phyloP scores from a whole-genome alignment of 1,284 basidiomycete species.

The Pholiota adiposa region DNA sequence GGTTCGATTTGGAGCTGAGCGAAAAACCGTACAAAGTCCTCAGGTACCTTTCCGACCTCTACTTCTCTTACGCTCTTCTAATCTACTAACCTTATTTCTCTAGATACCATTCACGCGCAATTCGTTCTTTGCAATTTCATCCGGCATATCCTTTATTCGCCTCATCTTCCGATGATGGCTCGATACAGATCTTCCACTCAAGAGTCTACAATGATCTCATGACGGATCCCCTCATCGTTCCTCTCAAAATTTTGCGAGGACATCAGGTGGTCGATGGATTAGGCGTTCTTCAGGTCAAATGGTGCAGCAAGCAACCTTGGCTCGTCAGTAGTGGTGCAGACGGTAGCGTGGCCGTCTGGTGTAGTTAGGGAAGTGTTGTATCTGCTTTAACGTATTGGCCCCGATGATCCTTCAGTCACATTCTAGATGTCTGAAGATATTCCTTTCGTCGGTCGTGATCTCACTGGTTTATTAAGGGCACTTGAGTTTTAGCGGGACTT shows the following conservation, averaged over 20 bases:
- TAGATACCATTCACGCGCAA: constrained; percentile 92
- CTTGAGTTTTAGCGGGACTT: background rate
- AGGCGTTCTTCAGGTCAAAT: constrained; percentile 90
- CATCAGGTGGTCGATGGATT: constrained; percentile 86
- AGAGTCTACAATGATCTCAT: constrained; percentile 94
- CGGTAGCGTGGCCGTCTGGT: constrained; percentile 90
- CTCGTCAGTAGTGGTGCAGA: constrained; percentile 93
- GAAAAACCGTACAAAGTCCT: constrained; percentile 97
- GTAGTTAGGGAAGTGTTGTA: constrained; percentile 49
- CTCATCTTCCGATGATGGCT: constrained; percentile 95
- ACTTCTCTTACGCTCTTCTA: constrained; percentile 15
- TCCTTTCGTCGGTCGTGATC: background rate
- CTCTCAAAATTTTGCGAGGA: constrained; percentile 93
- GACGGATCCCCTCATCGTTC: constrained; percentile 96
- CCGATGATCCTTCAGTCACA: constrained; percentile 2
- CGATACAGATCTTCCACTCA: constrained; percentile 96
- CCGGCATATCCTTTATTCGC: constrained; percentile 96
- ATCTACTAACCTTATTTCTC: constrained; percentile 3
- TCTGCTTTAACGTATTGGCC: background rate
- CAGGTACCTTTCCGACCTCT: constrained; percentile 52
- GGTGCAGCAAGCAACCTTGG: constrained; percentile 94
- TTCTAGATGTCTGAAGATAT: background rate
- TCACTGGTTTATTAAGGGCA: background rate
- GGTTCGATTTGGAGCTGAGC: constrained; percentile 98
- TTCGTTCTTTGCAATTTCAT: constrained; percentile 92